phyloP scores from a whole-genome alignment of 2,329 filamentous ascomycete genomes.

The Akanthomyces uredinophilus region DNA sequence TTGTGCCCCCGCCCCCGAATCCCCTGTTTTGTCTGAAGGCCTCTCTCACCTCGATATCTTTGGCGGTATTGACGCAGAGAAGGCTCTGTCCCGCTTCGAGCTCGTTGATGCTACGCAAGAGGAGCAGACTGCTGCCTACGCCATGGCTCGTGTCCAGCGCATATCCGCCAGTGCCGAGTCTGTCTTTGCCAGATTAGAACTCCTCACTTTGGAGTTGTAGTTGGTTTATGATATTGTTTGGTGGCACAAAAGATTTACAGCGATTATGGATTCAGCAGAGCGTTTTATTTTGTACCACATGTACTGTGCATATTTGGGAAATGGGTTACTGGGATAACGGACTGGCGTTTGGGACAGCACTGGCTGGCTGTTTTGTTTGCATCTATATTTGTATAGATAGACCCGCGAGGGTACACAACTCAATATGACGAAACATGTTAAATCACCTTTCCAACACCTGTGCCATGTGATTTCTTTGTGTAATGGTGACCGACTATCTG shows the following conservation, averaged over 20 bases:
- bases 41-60: conserved; percentile 40
- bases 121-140: conserved; percentile 37
- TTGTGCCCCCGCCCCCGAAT: conserved; percentile 21
- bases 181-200: conserved; percentile 33
- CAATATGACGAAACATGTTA: neutral
- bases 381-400: conserved; percentile 11
- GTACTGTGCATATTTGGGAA: conserved; percentile 11
- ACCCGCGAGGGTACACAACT: conserved; percentile 5
- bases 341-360: conserved; percentile 7
- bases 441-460: neutral
- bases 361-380: neutral
- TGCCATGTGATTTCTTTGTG: neutral
- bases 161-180: conserved; percentile 37
- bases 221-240: neutral
- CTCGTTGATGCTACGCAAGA: conserved; percentile 56
- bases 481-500: neutral
- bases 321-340: conserved; percentile 10
- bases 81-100: conserved; percentile 57
- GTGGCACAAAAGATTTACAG: conserved; percentile 10
- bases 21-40: conserved; percentile 38
- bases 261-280: conserved; percentile 13
- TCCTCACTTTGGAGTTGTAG: conserved; percentile 32
- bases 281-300: conserved; percentile 12
- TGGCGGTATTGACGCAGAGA: conserved; percentile 56
- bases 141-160: conserved; percentile 46